Base-by-base conservation (phyloP, 345 rosid genomes). In the Atalantia buxifolia region DNA sequence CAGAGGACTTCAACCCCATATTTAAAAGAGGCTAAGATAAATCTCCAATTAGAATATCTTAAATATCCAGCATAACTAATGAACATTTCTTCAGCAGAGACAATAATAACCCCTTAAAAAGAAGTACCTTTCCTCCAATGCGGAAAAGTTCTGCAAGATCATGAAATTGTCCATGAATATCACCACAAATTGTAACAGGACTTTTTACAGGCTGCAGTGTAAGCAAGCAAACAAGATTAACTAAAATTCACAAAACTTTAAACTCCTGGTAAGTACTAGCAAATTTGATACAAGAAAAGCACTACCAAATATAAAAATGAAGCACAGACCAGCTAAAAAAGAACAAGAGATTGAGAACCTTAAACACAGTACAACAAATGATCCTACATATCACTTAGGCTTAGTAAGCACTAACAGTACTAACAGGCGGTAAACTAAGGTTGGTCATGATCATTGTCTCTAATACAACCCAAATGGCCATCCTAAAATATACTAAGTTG, bases 121-220 rank as follows among this genome's bases (percentile, higher is more conserved):
- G 4, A 79, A 48, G 71, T 89, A 95, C 98, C 98, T 90, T 91
- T 80, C 99, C 98, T 27, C 99, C 96, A 81, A 93, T 93, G 64
- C 94, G 94, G 84, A 95, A 95, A 79, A 95, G 98, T 86, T 95
- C 98, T 6, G 98, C 98, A 80, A 95, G 98, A 86, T 95, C 98
- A 87, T 95, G 98, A 70, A 95, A 95, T 85, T 95, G 98, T 70
- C 97, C 97, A 63, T 95, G 98, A 79, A 95, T 93, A 86, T 95
- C 98, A 79, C 98, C 98, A 70, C 98, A 93, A 72, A 95, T 92
- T 79, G 98, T 93, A 75, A 95, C 97, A 68, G 98, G 98, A 83
- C 96, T 93, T 86, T 90, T 93, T 70, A 93, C 98, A 79, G 98
- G 99, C 97, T 95, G 84, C 82, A 78, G 55, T 13, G 45, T 66